Evolutionary conservation across 2,329 filamentous ascomycete genomes (phyloP).

Genomic region (Ophiostoma piceae): DNA sequence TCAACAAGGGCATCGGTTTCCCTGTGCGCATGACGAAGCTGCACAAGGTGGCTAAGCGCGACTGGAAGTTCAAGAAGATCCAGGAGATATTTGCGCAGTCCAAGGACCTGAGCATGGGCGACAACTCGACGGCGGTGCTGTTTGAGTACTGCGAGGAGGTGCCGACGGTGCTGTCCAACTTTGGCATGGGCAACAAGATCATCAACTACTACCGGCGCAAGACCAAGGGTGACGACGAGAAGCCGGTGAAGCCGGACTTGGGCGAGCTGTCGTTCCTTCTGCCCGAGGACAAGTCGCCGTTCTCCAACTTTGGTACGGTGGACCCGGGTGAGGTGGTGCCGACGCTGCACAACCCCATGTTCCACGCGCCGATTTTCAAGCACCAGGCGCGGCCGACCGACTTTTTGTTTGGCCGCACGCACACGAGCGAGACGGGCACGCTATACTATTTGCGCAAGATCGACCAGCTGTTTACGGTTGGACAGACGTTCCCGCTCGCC

Average conservation of each 20-base stretch:
- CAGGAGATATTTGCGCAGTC: constrained; percentile 74
- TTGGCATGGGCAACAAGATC: constrained; percentile 92
- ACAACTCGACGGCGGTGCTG: constrained; percentile 82
- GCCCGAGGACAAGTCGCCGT: constrained; percentile 91
- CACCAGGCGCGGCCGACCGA: constrained; percentile 73
- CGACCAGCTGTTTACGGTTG: constrained; percentile 84
- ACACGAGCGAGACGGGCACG: constrained; percentile 70
- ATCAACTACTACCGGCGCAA: constrained; percentile 95
- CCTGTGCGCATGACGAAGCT: constrained; percentile 68
- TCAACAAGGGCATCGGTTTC: constrained; percentile 61
- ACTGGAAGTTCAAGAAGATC: constrained; percentile 71
- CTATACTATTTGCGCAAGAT: constrained; percentile 82
- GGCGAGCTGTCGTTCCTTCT: constrained; percentile 85
- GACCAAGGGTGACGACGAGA: constrained; percentile 67
- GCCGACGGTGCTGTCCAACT: constrained; percentile 86
- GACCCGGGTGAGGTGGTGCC: constrained; percentile 85
- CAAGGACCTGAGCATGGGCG: constrained; percentile 76
- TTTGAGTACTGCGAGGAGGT: constrained; percentile 96
- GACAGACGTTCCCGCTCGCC: constrained; percentile 85
- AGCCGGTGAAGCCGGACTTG: constrained; percentile 72
- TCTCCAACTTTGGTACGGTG: constrained; percentile 90
- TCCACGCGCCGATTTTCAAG: constrained; percentile 85
- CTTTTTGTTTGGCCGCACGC: constrained; percentile 79
- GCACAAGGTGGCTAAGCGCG: constrained; percentile 67
- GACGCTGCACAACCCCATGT: constrained; percentile 93